Percentiles rank a stretch among this genome's conserved stretches.
These are phyloP conservation scores for Castanea crenata DNA, from an alignment of 306 rosid genomes.

Conservation along the genomic window DNA sequence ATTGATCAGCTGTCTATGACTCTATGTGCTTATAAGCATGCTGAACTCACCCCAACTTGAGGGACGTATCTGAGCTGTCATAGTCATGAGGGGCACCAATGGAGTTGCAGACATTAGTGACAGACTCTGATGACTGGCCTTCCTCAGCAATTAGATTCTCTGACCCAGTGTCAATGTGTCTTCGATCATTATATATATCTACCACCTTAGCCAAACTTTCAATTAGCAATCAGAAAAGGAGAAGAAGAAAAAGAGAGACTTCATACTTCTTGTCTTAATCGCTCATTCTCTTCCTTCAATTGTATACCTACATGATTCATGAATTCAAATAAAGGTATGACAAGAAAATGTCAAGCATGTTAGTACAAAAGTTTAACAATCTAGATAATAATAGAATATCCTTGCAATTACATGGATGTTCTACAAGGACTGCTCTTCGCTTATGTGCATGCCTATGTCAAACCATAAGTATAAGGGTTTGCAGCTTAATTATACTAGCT, in stretches of 20 bases:
- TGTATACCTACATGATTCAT: slow-evolving; percentile 43
- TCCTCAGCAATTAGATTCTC: slow-evolving; percentile 48
- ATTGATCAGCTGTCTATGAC: too few relatives aligned
- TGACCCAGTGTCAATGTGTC: slow-evolving; percentile 32
- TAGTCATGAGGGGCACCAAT: slow-evolving; percentile 49
- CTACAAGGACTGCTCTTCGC: background rate
- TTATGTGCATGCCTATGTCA: background rate
- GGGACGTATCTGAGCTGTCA: slow-evolving; percentile 80
- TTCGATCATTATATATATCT: slow-evolving; percentile 22
- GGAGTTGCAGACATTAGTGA: slow-evolving; percentile 61
- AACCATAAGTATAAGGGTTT: too few relatives aligned
- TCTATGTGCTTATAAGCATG: too few relatives aligned
- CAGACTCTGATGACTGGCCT: slow-evolving; percentile 81
- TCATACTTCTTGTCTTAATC: slow-evolving; percentile 57
- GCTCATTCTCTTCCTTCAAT: slow-evolving; percentile 73
- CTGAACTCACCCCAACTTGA: slow-evolving; percentile 72
- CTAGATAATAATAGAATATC: too few relatives aligned
- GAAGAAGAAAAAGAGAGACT: background rate
- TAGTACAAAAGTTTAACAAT: too few relatives aligned
- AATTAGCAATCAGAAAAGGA: background rate
- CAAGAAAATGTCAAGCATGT: background rate
- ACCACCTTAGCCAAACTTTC: slow-evolving; percentile 35
- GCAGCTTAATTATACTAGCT: background rate
- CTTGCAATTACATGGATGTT: background rate
- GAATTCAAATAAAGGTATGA: background rate